A percentile compares a stretch with the other conserved stretches of the same genome.
phyloP scores from a whole-genome alignment of 2,329 filamentous ascomycete species.

The Blumeriella jaapii region DNA sequence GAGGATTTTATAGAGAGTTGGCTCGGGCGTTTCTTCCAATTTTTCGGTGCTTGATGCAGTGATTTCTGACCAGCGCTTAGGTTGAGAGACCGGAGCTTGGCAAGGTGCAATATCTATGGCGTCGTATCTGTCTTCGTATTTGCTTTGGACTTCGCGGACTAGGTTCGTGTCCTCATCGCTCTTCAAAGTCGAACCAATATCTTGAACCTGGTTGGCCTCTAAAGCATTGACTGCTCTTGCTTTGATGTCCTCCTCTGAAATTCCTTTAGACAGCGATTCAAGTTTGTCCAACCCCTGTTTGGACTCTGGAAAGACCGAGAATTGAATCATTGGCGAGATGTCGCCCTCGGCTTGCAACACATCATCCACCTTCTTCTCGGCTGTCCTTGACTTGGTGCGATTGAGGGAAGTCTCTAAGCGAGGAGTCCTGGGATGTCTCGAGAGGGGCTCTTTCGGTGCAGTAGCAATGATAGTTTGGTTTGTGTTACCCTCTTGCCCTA shows the following conservation, averaged over 20 bases:
- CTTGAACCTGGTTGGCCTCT: no score
- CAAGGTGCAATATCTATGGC: conserved; percentile 27
- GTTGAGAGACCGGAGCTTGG: conserved; percentile 13
- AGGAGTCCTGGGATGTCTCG: conserved; percentile 16
- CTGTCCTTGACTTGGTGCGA: conserved; percentile 8
- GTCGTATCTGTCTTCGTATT: conserved; percentile 34
- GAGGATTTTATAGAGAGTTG: conserved; percentile 48
- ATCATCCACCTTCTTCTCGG: neutral
- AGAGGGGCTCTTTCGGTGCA: conserved; percentile 12
- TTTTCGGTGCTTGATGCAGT: no score
- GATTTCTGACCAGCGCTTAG: no score
- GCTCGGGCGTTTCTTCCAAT: conserved; percentile 9
- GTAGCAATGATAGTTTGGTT: conserved; percentile 17
- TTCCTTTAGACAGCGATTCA: neutral
- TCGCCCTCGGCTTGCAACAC: neutral
- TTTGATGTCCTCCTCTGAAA: no score
- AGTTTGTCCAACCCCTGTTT: neutral
- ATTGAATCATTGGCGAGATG: neutral
- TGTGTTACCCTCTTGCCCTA: conserved; percentile 10
- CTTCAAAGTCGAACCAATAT: no score
- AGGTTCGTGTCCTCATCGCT: conserved; percentile 28
- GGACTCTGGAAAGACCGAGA: neutral
- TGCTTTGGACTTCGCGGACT: conserved; percentile 29
- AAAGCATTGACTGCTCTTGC: no score
- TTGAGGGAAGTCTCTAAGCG: conserved; percentile 25